Evolutionary conservation across 2,329 filamentous ascomycete genomes (phyloP), one percentile per base, ranked within the genome.

Genomic region (Fusarium tupiense): DNA sequence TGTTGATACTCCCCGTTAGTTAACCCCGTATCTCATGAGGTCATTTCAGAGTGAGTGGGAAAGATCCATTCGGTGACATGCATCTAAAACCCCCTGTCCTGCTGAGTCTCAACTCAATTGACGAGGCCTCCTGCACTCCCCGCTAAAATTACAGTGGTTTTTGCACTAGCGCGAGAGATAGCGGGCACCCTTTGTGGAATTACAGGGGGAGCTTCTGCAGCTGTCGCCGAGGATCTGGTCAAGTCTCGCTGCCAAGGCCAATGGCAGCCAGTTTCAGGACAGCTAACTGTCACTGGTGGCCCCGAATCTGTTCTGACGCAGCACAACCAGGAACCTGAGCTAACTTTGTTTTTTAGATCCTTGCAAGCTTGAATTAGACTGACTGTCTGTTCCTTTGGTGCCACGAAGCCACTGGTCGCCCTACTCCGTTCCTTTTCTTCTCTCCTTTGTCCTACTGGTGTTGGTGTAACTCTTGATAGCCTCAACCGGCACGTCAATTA

Each of bases 221-320:
- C 44, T 61, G 69, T 75, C 66, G 68, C 71, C 73, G 73, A 71
- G 63, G 44, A 75, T 70, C 68, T 78, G 74, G 72, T 52, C 67
- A 57, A 60, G 65, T 54, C 66, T 67, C 38, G 31, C 54, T 73
- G 68, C 76, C 76, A 77, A 76, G 75, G 63, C 73, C 60, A 74
- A 64, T 77, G 17, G 56, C 50, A 59, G 54, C 72, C 72, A 73
- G 72, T 73, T 70, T 71, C 58, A 70, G 62, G 35, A 24, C 69
- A 46, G 59, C 52, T 74, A 63, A 66, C 68, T 74, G 72, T 74
- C 72, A 74, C 68, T 63, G 68, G 50, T 59, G 60, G 56, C 61
- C 11, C 61, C 41, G 40, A 62, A 62, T 62, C 62, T 62, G 26
- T 17, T 69, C 58, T 69, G 65, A 69, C 57, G 58, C 64, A 57